Evolutionary conservation across 1,284 basidiomycete genomes (phyloP), one percentile per base, ranked within the genome.

Genomic region (Schizophyllum amplum): DNA sequence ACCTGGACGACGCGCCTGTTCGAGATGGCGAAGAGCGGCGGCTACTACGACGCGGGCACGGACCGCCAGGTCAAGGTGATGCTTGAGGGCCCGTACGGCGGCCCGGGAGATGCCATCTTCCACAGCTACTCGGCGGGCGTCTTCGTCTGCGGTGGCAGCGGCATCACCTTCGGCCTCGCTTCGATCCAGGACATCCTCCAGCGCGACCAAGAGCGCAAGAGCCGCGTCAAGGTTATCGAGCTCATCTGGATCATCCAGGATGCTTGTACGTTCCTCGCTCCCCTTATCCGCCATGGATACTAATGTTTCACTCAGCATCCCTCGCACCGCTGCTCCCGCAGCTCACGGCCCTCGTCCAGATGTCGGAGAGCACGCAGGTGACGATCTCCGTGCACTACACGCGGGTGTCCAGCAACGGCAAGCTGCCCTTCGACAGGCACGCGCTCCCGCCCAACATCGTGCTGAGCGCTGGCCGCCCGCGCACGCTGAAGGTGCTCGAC

Each of bases 1-100:
- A n/a, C n/a, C n/a, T n/a, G n/a, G n/a, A n/a, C n/a, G n/a, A n/a
- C n/a, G n/a, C n/a, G n/a, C n/a, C n/a, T n/a, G n/a, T n/a, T n/a
- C n/a, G n/a, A n/a, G n/a, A n/a, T 83, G 51, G 82, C 86, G 1
- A 75, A 75, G 59, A 66, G 62, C 9, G 69, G 73, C 9, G 68
- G 66, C 0, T 78, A 74, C 58, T 71, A 71, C 6, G 76, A 74
- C 50, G 73, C 72, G 4, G 69, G 69, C 17, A 69, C 75, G 13
- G 78, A 75, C 24, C 70, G 69, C 42, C 68, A 68, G 46, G 71
- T 85, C 51, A 80, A 70, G 61, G 77, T 90, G 21, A 72, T 86
- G 62, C 68, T 92, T 59, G 88, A 90, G 62, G 89, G 89, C 0
- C 89, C 90, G 1, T 91, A 90, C 66, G 86, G 87, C 21, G 86